Percentiles rank a stretch among this genome's conserved stretches.
phyloP scores from a whole-genome alignment of 257 asterid genomes.

The Agastache rugosa region DNA sequence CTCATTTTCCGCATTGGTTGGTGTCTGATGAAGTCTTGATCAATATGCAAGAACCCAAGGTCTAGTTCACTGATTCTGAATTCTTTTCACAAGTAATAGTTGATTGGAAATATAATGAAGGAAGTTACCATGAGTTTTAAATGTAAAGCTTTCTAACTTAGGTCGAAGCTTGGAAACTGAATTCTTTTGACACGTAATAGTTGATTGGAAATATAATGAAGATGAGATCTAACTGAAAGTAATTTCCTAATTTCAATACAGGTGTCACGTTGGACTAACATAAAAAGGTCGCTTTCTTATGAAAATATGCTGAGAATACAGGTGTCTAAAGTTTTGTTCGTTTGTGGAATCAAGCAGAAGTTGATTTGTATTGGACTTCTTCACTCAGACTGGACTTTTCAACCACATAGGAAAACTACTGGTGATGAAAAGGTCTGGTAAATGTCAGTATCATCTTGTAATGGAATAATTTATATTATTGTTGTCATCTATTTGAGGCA shows the following conservation, averaged over 20 bases:
- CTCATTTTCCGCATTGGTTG: background rate
- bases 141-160: background rate
- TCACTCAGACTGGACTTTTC: constrained; percentile 17
- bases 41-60: background rate
- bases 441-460: constrained; percentile 8
- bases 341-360: background rate
- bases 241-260: background rate
- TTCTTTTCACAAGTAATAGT: background rate
- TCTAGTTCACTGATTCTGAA: background rate
- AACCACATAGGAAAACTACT: background rate
- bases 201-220: constrained; percentile 2
- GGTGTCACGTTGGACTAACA: constrained; percentile 24
- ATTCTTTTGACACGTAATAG: background rate
- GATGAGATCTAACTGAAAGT: background rate
- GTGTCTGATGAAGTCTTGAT: constrained; percentile 2
- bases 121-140: background rate
- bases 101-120: background rate
- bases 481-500: background rate
- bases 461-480: background rate
- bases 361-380: constrained; percentile 6
- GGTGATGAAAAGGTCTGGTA: background rate
- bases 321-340: constrained; percentile 2
- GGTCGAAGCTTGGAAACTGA: background rate
- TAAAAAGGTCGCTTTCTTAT: constrained; percentile 19
- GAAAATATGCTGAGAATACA: background rate